Conservation (phyloP, 139 green algal genomes). For the Prasinococcaceae sp. region DNA sequence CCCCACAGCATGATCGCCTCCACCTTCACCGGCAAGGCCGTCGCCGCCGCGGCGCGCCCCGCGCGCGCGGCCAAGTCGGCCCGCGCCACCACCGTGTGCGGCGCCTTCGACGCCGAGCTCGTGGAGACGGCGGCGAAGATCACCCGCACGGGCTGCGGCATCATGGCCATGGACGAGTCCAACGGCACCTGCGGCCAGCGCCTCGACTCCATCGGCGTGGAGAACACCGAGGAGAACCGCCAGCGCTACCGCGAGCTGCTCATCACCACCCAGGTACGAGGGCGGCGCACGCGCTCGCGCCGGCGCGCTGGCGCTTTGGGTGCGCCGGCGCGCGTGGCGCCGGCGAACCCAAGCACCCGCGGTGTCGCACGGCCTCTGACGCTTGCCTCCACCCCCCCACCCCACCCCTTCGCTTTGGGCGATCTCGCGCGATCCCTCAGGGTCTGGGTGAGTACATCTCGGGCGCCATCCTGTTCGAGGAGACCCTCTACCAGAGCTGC, state of each 20-base stretch:
- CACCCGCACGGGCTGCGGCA: constrained; percentile 66
- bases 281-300: no score
- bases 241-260: constrained; percentile 91
- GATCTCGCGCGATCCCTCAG: no score
- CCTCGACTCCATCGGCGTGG: constrained; percentile 89
- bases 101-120: constrained; percentile 78
- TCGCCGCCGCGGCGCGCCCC: not conserved
- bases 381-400: no score
- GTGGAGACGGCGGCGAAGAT: constrained; percentile 71
- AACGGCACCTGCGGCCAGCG: constrained; percentile 94
- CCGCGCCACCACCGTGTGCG: constrained; percentile 29
- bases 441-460: constrained; percentile 84
- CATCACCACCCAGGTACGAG: constrained; percentile 69
- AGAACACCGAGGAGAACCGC: constrained; percentile 99
- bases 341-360: no score
- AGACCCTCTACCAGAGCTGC: constrained; percentile 95
- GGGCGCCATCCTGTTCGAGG: constrained; percentile 93
- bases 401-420: no score
- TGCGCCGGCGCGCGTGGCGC: no score
- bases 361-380: no score
- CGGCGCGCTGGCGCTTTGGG: no score
- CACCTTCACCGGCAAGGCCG: not conserved
- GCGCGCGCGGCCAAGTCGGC: not conserved
- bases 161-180: constrained; percentile 98
- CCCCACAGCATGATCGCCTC: not conserved